Evolutionary conservation across 1,139 yeast species (phyloP).

Genomic region (Sugiyamaella sp.): DNA sequence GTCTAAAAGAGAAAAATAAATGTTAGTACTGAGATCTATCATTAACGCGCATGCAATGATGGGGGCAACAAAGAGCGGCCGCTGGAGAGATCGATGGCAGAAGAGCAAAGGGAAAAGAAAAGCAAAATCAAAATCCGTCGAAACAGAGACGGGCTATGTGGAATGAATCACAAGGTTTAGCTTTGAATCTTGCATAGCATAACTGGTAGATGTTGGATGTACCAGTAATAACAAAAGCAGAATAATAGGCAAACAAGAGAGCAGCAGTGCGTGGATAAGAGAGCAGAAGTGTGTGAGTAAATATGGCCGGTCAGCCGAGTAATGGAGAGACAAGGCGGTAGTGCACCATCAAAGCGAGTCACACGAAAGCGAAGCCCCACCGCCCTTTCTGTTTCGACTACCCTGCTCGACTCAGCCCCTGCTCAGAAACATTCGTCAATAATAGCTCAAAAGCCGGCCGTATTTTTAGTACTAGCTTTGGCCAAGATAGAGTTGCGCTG

Average conservation of each 20-base stretch:
- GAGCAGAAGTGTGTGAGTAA: too few species aligned
- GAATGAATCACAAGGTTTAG: not conserved
- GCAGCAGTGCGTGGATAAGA: not conserved
- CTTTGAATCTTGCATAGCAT: conserved; percentile 7
- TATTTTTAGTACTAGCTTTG: not conserved
- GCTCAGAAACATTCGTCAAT: not conserved
- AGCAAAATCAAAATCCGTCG: not conserved
- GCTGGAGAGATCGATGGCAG: not conserved
- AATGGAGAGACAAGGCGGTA: too few species aligned
- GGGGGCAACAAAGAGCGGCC: too few species aligned
- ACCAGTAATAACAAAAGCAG: not conserved
- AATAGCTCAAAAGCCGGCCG: not conserved
- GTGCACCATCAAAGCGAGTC: too few species aligned
- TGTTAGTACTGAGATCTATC: conserved; percentile 6
- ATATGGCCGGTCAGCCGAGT: too few species aligned
- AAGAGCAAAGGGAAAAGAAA: not conserved
- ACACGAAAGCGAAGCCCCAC: too few species aligned
- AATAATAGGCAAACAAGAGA: not conserved
- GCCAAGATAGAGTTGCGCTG: not conserved
- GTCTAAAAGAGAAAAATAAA: conserved; percentile 6
- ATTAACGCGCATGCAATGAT: not conserved
- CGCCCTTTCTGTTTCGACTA: not conserved
- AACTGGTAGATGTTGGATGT: conserved; percentile 3
- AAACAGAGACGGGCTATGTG: conserved; percentile 3
- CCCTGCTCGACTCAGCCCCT: not conserved